Base-by-base conservation (phyloP, 306 rosid genomes). In the Trifolium repens region DNA sequence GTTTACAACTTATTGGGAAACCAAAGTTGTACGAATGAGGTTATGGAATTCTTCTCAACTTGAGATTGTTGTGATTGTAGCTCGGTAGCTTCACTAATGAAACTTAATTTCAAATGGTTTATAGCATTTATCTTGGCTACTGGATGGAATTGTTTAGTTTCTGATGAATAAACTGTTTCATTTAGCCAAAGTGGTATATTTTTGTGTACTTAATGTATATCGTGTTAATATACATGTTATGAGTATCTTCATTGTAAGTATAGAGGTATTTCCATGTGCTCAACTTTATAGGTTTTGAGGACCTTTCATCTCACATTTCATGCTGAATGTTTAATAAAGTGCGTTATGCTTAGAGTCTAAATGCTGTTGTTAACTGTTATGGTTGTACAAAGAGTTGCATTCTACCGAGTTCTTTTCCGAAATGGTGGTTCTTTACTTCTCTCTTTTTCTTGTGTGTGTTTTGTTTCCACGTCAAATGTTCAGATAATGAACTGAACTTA, bases 371-470 rank as follows among this genome's bases (percentile, higher is more conserved):
- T n/a, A 60, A 35, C 35, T 13, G 22, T n/a, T n/a, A 60, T 12
- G 42, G 40, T n/a, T 76, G 32, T 55, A 77, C 27, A 19, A 47
- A 32, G 49, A 63, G 59, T 63, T 22, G 3, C 71, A 15, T 44
- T 47, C 46, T 11, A 19, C 26, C 11, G 40, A 5, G 73, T 53
- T 61, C 12, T 55, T 60, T 37, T 9, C 53, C 14, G 19, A 50
- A 54, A 44, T 42, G 50, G 5, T 37, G 42, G 24, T 54, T 75
- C 62, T 65, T 49, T 24, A 47, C 44, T 65, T 57, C 40, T 47
- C 54, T 79, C 71, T 7, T 19, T 40, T 65, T 60, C 46, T 53
- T 22, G 79, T 64, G 58, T 49, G 53, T 73, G 7, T 52, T 54
- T 62, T 63, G 70, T 75, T 79, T 64, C 47, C 5, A n/a, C 50